Conservation (phyloP, 2,329 filamentous ascomycete genomes). For the Aspergillus costaricaensis region DNA sequence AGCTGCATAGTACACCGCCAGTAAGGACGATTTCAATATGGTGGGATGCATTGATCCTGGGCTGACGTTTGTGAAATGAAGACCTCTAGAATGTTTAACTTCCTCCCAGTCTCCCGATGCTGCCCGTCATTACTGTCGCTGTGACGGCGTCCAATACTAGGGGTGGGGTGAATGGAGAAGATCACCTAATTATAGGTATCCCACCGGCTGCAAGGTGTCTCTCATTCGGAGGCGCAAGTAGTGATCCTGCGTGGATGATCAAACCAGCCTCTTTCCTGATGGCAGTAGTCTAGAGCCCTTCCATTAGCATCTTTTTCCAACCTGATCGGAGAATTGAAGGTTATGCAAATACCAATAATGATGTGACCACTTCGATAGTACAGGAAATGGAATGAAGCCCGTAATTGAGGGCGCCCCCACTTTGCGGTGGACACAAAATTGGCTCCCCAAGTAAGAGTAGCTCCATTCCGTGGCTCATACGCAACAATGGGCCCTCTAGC, state of each 20-base stretch:
- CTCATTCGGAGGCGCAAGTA: not conserved
- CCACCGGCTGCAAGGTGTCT: constrained; percentile 1
- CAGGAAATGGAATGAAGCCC: not conserved
- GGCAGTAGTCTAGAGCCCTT: not conserved
- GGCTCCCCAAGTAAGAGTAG: not conserved
- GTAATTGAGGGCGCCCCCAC: not conserved
- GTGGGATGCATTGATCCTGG: not conserved
- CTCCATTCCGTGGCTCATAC: not conserved
- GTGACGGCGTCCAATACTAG: not conserved
- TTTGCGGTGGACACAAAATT: not conserved
- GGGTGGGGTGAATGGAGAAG: constrained; percentile 1
- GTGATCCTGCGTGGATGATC: not conserved
- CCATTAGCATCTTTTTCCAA: not conserved
- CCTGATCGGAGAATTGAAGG: not conserved
- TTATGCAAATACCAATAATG: not conserved
- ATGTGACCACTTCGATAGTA: not conserved
- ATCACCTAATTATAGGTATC: constrained; percentile 6
- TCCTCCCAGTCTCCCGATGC: not conserved
- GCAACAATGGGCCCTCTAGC: not conserved
- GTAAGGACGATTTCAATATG: not conserved
- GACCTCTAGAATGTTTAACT: not conserved
- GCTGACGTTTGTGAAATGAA: not conserved
- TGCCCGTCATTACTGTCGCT: not conserved
- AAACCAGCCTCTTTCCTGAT: not conserved
- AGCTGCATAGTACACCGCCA: constrained; percentile 4